A percentile compares a stretch with the other conserved stretches of the same genome.
phyloP scores from a whole-genome alignment of 768 basidiomycete genomes.

The Boletus rubescentipes region DNA sequence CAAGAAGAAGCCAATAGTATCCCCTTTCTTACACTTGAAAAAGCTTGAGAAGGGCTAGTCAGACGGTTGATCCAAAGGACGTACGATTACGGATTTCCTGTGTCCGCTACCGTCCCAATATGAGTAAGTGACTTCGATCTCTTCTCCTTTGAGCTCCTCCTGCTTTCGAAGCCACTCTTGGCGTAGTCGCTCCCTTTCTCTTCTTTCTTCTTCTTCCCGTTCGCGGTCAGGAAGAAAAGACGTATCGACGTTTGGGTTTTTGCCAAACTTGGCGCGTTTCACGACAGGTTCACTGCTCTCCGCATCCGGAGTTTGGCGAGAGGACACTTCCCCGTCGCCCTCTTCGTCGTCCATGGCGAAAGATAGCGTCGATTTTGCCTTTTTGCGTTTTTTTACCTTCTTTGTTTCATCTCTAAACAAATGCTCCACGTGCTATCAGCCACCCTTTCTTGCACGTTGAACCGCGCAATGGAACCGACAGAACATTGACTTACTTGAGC shows the following conservation, averaged over 20 bases:
- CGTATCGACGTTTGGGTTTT: constrained; percentile 96
- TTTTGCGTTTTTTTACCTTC: constrained; percentile 92
- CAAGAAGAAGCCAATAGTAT: constrained; percentile 81
- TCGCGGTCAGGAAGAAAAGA: constrained; percentile 98
- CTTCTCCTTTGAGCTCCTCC: constrained; percentile 64
- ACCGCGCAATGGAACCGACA: neutral
- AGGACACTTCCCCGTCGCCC: constrained; percentile 40
- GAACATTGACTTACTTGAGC: constrained; percentile 69
- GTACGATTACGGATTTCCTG: constrained; percentile 83
- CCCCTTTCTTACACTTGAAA: constrained; percentile 92
- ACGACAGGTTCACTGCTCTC: constrained; percentile 45
- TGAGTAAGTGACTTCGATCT: constrained; percentile 91
- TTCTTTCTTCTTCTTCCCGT: constrained; percentile 89
- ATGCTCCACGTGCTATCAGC: constrained; percentile 80
- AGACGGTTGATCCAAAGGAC: constrained; percentile 28
- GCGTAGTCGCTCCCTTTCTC: constrained; percentile 83
- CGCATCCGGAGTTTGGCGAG: constrained; percentile 38
- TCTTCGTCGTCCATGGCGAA: constrained; percentile 88
- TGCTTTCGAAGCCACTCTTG: constrained; percentile 84
- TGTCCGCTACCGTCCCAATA: constrained; percentile 99
- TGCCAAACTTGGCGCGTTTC: constrained; percentile 81
- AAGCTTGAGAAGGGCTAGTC: neutral
- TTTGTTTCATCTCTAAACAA: constrained; percentile 84
- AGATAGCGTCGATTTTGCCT: constrained; percentile 85
- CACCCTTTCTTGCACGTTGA: constrained; percentile 35